These are phyloP conservation scores for Rheum nobile DNA, from an alignment of 148 eudicot species.

Conservation along the genomic window DNA sequence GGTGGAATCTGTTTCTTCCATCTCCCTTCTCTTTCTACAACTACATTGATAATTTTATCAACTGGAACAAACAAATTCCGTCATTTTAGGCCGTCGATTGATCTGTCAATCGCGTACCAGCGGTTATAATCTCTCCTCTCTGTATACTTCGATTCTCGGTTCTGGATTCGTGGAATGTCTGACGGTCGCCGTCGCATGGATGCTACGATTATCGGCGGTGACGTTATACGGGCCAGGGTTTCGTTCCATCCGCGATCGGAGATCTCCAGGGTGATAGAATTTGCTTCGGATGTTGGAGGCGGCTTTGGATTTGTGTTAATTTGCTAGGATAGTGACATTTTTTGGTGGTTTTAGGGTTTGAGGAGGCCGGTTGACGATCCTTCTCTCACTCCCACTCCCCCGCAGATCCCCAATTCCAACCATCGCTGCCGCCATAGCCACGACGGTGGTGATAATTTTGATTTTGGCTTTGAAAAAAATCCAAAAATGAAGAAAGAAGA, in stretches of 20 bases:
- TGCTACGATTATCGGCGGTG: background rate
- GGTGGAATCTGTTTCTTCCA: background rate
- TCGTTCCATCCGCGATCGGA: constrained; percentile 21
- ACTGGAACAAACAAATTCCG: background rate
- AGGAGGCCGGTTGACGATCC: too few species aligned
- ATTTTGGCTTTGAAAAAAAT: too few species aligned
- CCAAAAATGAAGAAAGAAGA: too few species aligned
- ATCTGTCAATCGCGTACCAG: background rate
- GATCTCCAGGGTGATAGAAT: constrained; percentile 16
- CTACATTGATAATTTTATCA: background rate
- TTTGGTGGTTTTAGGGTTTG: background rate
- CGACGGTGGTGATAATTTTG: too few species aligned
- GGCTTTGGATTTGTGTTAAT: background rate
- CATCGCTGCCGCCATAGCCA: too few species aligned
- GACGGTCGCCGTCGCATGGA: constrained; percentile 1
- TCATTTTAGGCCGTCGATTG: background rate
- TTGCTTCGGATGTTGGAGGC: background rate
- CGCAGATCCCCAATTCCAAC: too few species aligned
- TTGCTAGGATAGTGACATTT: background rate
- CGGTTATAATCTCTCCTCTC: background rate
- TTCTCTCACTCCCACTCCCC: too few species aligned
- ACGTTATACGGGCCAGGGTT: constrained; percentile 25
- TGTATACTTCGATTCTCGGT: background rate
- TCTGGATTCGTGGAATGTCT: constrained; percentile 14
- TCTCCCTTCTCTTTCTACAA: background rate